These are phyloP conservation scores for Ascomycota sp. DNA, from an alignment of 2,329 filamentous ascomycete genomes.

Conservation along the genomic window DNA sequence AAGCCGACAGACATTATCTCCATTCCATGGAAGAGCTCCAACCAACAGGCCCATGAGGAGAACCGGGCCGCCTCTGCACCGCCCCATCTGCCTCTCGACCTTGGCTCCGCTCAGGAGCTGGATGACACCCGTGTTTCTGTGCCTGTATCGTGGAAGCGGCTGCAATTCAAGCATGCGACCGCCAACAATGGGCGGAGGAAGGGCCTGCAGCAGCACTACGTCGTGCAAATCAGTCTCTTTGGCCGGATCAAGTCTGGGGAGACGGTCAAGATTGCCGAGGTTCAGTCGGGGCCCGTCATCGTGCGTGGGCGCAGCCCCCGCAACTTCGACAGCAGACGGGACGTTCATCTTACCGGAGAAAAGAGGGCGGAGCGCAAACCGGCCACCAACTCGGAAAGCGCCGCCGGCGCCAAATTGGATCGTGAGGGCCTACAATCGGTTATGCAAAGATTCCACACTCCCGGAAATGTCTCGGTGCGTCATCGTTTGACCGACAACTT, in stretches of 20 bases:
- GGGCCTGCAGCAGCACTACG: slow-evolving; percentile 84
- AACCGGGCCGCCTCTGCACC: slow-evolving; percentile 27
- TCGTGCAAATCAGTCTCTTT: slow-evolving; percentile 64
- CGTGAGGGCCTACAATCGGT: slow-evolving; percentile 10
- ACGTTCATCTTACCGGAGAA: slow-evolving; percentile 47
- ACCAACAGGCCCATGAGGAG: slow-evolving; percentile 29
- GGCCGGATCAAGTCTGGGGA: slow-evolving; percentile 50
- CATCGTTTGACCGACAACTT: not conserved
- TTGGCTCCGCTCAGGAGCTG: slow-evolving; percentile 39
- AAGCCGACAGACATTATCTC: slow-evolving; percentile 86
- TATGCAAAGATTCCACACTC: slow-evolving; percentile 11
- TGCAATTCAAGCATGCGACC: slow-evolving; percentile 90
- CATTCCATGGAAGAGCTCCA: slow-evolving; percentile 77
- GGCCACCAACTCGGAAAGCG: slow-evolving; percentile 12
- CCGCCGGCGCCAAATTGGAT: slow-evolving; percentile 11
- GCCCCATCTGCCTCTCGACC: slow-evolving; percentile 30
- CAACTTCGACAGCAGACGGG: slow-evolving; percentile 82
- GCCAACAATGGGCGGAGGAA: slow-evolving; percentile 89
- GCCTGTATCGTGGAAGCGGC: slow-evolving; percentile 74
- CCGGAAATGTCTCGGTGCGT: slow-evolving; percentile 15
- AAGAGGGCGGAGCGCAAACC: slow-evolving; percentile 25
- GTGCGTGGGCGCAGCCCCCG: slow-evolving; percentile 78
- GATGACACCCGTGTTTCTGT: slow-evolving; percentile 61
- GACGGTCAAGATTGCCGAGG: slow-evolving; percentile 54
- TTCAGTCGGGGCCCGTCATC: slow-evolving; percentile 81